Evolutionary conservation across 495 filamentous ascomycete genomes (phyloP).

Genomic region (Penicillium manginii): DNA sequence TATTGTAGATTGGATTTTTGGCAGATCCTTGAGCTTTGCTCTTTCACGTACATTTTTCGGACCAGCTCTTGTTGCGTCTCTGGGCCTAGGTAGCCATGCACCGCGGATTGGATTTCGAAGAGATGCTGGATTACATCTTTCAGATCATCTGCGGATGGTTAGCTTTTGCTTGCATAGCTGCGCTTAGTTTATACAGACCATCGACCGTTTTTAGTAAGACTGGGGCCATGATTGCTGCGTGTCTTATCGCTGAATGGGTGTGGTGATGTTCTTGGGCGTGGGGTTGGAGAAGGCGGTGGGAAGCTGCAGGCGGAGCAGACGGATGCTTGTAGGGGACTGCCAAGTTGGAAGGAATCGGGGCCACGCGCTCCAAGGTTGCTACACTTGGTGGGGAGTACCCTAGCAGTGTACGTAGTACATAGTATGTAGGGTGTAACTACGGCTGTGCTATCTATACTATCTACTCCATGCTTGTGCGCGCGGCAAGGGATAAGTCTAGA

Average conservation of each 20-base stretch:
- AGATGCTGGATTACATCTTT: constrained; percentile 79
- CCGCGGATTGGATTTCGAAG: constrained; percentile 77
- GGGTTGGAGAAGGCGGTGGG: constrained; percentile 26
- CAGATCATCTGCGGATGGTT: constrained; percentile 41
- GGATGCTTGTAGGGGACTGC: too few species aligned
- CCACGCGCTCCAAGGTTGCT: too few species aligned
- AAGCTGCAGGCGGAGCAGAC: neutral
- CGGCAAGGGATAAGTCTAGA: neutral
- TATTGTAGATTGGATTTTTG: constrained; percentile 6
- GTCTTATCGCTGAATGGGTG: neutral
- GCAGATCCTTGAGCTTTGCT: constrained; percentile 7
- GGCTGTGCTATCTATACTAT: neutral
- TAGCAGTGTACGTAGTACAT: neutral
- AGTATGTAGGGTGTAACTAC: too few species aligned
- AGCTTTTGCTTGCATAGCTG: neutral
- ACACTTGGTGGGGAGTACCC: neutral
- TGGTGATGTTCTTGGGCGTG: constrained; percentile 17
- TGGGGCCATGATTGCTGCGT: constrained; percentile 42
- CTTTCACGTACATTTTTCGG: constrained; percentile 56
- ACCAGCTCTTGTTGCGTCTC: constrained; percentile 64
- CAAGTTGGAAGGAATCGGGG: too few species aligned
- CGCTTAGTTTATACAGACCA: constrained; percentile 38
- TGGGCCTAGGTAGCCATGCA: constrained; percentile 70
- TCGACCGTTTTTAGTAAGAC: constrained; percentile 52
- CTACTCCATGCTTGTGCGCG: neutral